Percentiles rank a stretch among this genome's conserved stretches.
phyloP scores from a whole-genome alignment of 495 filamentous ascomycete genomes.

The Neurospora sublineolata region DNA sequence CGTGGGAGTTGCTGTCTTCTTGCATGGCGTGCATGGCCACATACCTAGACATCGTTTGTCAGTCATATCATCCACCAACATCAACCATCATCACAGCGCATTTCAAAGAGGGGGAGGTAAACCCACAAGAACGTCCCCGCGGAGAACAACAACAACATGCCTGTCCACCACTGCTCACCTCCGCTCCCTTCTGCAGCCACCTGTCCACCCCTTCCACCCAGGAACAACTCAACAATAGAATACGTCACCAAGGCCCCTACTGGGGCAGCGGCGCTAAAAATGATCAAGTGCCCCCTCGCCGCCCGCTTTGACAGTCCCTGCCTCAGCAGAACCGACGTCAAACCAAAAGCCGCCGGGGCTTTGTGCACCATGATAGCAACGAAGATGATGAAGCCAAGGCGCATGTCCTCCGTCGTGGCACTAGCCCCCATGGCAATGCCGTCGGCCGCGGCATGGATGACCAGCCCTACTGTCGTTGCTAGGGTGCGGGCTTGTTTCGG shows the following conservation, averaged over 20 bases:
- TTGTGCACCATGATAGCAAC: slow-evolving; percentile 96
- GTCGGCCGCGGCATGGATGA: slow-evolving; percentile 96
- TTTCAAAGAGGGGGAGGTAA: not conserved
- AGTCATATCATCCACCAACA: not conserved
- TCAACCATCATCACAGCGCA: not conserved
- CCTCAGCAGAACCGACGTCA: slow-evolving; percentile 79
- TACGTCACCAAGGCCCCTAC: slow-evolving; percentile 78
- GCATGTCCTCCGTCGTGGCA: slow-evolving; percentile 54
- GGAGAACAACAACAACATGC: slow-evolving; percentile 81
- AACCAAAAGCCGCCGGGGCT: slow-evolving; percentile 87
- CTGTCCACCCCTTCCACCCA: slow-evolving; percentile 38
- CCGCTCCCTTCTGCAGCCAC: not conserved
- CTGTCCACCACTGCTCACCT: slow-evolving; percentile 68
- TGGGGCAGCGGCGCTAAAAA: slow-evolving; percentile 88
- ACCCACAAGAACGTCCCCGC: slow-evolving; percentile 91
- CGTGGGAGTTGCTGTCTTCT: slow-evolving; percentile 50
- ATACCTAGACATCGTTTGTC: slow-evolving; percentile 48
- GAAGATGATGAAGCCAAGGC: slow-evolving; percentile 79
- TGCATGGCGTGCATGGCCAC: slow-evolving; percentile 99
- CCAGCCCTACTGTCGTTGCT: slow-evolving; percentile 78
- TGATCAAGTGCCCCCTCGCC: slow-evolving; percentile 70
- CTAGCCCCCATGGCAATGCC: slow-evolving; percentile 92
- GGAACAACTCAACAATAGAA: slow-evolving; percentile 60
- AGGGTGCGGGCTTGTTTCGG: slow-evolving; percentile 41
- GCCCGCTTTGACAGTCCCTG: slow-evolving; percentile 79